A percentile compares a stretch with the other conserved stretches of the same genome.
These are phyloP conservation scores for Schizonepeta tenuifolia DNA, from an alignment of 257 asterid species.

Conservation along the genomic window DNA sequence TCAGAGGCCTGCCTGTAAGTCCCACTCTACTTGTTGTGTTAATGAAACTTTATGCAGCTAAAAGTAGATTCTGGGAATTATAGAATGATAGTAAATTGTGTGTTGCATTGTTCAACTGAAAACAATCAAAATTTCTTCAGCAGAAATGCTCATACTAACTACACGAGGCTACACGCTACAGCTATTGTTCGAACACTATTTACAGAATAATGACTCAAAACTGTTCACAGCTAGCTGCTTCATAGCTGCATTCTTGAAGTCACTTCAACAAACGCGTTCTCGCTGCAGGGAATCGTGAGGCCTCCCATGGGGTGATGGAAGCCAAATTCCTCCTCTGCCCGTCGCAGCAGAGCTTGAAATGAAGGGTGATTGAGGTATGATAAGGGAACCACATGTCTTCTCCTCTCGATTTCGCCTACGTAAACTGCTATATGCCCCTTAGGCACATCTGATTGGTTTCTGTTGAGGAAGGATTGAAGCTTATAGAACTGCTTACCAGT, in stretches of 20 bases:
- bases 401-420: constrained; percentile 54
- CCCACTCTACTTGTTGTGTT: background rate
- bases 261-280: constrained; percentile 43
- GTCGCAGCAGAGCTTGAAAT: constrained; percentile 48
- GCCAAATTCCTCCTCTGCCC: constrained; percentile 57
- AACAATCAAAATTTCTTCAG: background rate
- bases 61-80: background rate
- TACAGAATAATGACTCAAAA: constrained; percentile 14
- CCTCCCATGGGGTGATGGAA: constrained; percentile 65
- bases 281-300: constrained; percentile 54
- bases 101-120: background rate
- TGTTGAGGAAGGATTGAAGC: constrained; percentile 22
- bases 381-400: constrained; percentile 49
- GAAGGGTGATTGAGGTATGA: constrained; percentile 50
- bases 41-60: background rate
- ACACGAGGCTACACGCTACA: background rate
- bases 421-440: constrained; percentile 65
- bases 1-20: background rate
- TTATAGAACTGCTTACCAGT: constrained; percentile 19
- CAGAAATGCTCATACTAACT: constrained; percentile 7
- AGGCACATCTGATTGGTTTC: constrained; percentile 41
- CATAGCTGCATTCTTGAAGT: constrained; percentile 33
- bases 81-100: background rate
- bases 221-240: constrained; percentile 10
- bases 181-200: background rate